Percentiles rank a stretch among this genome's conserved stretches.
Conservation (phyloP, 352 stramenopile genomes). For the Phytophthora tentaculata region DNA sequence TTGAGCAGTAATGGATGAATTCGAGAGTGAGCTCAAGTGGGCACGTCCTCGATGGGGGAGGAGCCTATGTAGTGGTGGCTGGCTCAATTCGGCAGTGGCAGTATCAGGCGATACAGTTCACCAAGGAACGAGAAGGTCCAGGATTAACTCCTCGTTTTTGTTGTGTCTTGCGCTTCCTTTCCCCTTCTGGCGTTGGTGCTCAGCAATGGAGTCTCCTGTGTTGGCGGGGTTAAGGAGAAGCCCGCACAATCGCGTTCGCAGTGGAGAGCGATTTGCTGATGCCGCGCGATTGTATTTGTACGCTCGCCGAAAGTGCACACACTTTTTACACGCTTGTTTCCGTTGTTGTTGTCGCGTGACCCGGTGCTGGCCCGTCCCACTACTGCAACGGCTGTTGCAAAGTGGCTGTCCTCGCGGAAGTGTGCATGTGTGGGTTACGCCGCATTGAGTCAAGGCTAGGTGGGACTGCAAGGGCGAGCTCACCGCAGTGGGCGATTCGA, state of each 20-base stretch:
- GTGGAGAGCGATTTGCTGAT: slow-evolving; percentile 38
- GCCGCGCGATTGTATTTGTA: slow-evolving; percentile 35
- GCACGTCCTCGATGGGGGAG: slow-evolving; percentile 9
- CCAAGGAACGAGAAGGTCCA: slow-evolving; percentile 26
- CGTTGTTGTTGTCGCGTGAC: slow-evolving; percentile 7
- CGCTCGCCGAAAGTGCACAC: slow-evolving; percentile 13
- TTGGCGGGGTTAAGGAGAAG: slow-evolving; percentile 41
- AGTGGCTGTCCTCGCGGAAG: slow-evolving; percentile 40
- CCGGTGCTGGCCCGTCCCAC: slow-evolving; percentile 24
- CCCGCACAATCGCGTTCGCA: slow-evolving; percentile 33
- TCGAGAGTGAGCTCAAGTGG: slow-evolving; percentile 45
- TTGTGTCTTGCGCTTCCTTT: slow-evolving; percentile 40
- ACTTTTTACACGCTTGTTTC: slow-evolving; percentile 8
- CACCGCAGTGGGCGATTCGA: not conserved
- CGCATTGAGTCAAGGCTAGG: slow-evolving; percentile 12
- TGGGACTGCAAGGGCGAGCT: not conserved
- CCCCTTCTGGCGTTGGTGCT: slow-evolving; percentile 44
- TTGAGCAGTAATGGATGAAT: slow-evolving; percentile 47
- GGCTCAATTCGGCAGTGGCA: slow-evolving; percentile 35
- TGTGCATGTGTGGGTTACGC: slow-evolving; percentile 27
- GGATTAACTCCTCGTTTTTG: slow-evolving; percentile 42
- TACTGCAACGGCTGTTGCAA: slow-evolving; percentile 29
- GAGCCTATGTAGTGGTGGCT: slow-evolving; percentile 21
- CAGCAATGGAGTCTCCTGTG: slow-evolving; percentile 35
- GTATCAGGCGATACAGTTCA: slow-evolving; percentile 38